Conservation (phyloP, 2,329 filamentous ascomycete species). For the Paraphaeosphaeria minitans region DNA sequence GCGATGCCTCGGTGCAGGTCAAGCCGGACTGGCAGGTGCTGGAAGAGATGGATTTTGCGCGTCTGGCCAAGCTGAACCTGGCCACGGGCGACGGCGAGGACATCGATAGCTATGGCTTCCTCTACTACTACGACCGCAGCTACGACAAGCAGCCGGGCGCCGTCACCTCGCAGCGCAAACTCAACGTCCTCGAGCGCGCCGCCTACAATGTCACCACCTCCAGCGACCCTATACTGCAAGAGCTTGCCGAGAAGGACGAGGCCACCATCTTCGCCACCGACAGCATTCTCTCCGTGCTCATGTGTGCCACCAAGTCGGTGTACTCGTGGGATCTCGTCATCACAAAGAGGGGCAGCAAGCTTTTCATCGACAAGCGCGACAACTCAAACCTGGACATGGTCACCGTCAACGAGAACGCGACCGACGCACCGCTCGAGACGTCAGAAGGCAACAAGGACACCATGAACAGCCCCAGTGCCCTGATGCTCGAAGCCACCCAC, state of each 20-base stretch:
- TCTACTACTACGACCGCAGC: slow-evolving; percentile 96
- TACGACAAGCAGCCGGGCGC: slow-evolving; percentile 90
- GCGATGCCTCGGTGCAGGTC: slow-evolving; percentile 94
- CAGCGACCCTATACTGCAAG: slow-evolving; percentile 94
- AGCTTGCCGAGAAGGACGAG: slow-evolving; percentile 93
- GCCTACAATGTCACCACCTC: slow-evolving; percentile 98
- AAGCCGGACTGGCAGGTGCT: slow-evolving; percentile 94
- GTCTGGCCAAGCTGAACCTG: slow-evolving; percentile 91
- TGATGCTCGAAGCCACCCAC: slow-evolving; percentile 96
- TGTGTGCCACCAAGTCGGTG: slow-evolving; percentile 95
- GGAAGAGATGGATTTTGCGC: slow-evolving; percentile 98
- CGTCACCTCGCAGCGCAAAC: slow-evolving; percentile 84
- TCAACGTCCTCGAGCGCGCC: slow-evolving; percentile 87
- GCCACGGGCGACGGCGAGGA: slow-evolving; percentile 96
- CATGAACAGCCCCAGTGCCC: slow-evolving; percentile 90
- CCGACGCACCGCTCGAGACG: slow-evolving; percentile 89
- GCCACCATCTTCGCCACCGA: slow-evolving; percentile 97
- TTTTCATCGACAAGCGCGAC: slow-evolving; percentile 98
- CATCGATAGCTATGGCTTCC: slow-evolving; percentile 92
- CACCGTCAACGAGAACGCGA: slow-evolving; percentile 98
- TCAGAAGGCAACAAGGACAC: slow-evolving; percentile 91
- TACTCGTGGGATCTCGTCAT: slow-evolving; percentile 99
- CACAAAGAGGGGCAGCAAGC: slow-evolving; percentile 88
- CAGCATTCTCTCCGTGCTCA: slow-evolving; percentile 97
- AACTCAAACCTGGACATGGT: slow-evolving; percentile 95